Percentiles rank a stretch among this genome's conserved stretches.
Conservation (phyloP, 495 filamentous ascomycete genomes). For the Polyplosphaeria fusca region DNA sequence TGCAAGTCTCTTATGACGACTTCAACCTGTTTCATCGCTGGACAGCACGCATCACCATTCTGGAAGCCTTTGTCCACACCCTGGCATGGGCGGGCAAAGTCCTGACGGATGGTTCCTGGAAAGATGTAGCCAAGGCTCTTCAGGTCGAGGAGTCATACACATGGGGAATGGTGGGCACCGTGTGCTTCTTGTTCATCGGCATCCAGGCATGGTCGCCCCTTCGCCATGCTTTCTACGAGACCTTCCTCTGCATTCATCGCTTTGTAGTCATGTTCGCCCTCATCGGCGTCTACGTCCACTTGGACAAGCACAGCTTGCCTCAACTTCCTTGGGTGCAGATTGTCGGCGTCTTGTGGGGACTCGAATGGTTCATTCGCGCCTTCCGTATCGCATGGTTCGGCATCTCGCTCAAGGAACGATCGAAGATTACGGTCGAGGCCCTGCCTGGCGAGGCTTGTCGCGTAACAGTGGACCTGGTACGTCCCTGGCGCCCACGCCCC, state of each 20-base stretch:
- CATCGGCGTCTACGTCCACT: conserved; percentile 55
- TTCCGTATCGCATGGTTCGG: conserved; percentile 38
- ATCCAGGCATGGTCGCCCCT: conserved; percentile 52
- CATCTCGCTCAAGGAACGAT: conserved; percentile 22
- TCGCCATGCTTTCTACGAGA: conserved; percentile 59
- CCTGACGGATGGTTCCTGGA: conserved; percentile 20
- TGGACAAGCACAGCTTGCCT: conserved; percentile 46
- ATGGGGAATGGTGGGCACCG: conserved; percentile 42
- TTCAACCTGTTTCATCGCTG: conserved; percentile 95
- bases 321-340: conserved; percentile 41
- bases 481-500: conserved; percentile 50
- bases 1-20: conserved; percentile 90
- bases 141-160: conserved; percentile 32
- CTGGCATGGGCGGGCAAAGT: conserved; percentile 62
- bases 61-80: conserved; percentile 75
- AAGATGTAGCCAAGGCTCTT: conserved; percentile 17
- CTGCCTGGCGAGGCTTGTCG: conserved; percentile 50
- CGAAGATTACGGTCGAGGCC: conserved; percentile 50
- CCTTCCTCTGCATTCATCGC: conserved; percentile 56
- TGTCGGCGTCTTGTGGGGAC: conserved; percentile 36
- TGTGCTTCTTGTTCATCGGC: conserved; percentile 49
- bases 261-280: conserved; percentile 49
- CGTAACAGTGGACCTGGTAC: conserved; percentile 50
- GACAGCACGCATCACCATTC: conserved; percentile 82
- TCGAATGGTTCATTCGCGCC: conserved; percentile 36